Evolutionary conservation across 23 red algal genomes (phyloP), one percentile per base, ranked within the genome.

Genomic region (Cyanidiococcus yangmingshanensis): DNA sequence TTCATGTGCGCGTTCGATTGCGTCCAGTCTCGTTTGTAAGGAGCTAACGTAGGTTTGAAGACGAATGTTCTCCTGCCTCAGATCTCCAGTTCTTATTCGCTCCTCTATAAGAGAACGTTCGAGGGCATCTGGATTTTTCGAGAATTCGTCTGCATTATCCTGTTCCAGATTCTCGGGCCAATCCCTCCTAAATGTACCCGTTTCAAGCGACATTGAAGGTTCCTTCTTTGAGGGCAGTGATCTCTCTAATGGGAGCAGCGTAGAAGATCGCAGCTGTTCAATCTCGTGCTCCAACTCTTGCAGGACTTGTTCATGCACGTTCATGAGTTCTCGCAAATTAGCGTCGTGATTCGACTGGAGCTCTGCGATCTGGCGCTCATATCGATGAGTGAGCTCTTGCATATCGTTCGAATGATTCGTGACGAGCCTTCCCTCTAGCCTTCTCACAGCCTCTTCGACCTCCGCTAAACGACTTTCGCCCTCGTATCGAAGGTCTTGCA

Each of bases 281-380:
- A 71, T 35, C 63, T 71, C 63, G 3, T 71, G 12, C 63, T 71
- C 63, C 16, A 71, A 29, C 27, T 71, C 63, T 7, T 35, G 21
- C 16, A 71, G 63, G n/a, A 71, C n/a, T 25, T 35, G 63, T 71
- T 71, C 63, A 35, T 71, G 63, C 12, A 32, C 63, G 16, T 30
- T 2, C n/a, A 25, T 71, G 16, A 71, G 15, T 25, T 35, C n/a
- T 3, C 32, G 63, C n/a, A 71, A 27, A 35, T 7, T 71, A 7
- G 21, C 63, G 16, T 71, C 63, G 63, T 35, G 63, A 2, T 30
- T 54, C 7, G 63, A 71, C 32, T 71, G 16, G 7, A 71, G 32
- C 27, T 32, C n/a, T 3, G 63, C 63, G 7, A 71, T 17, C n/a
- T 35, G 63, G 16, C n/a, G n/a, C 7, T 71, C 63, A 35, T 71